Base-by-base conservation (phyloP, 768 basidiomycete genomes). In the Mycena venus region DNA sequence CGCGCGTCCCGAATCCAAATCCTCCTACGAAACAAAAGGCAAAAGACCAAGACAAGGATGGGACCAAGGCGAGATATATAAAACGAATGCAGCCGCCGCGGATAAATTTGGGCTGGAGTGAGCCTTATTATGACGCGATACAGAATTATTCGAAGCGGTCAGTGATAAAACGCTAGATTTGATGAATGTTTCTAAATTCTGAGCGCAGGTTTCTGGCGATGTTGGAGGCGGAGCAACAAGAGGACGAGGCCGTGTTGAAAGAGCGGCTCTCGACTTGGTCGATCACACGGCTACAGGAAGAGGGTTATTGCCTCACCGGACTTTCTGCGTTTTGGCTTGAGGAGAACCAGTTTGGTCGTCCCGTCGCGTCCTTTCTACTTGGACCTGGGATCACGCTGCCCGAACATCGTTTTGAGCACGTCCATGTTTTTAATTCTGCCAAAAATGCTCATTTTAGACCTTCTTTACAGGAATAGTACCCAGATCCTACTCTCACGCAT, bases 181-280 rank as follows among this genome's bases (percentile, higher is more conserved):
- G n/a, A n/a, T n/a, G n/a, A n/a, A n/a, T n/a, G n/a, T n/a, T n/a
- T n/a, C n/a, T n/a, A n/a, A n/a, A n/a, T n/a, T n/a, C n/a, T n/a
- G n/a, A n/a, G n/a, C 8, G 44, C 51, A 90, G 89, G 55, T 90
- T 89, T 75, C 12, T 84, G 38, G 79, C 82, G 23, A 85, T 90
- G 49, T 88, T 95, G 10, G 81, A 85, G 12, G 86, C 88, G 15
- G 95, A 96, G 82, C 91, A 93, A 79, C 86, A 85, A 0, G 91
- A 94, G 77, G 90, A 89, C 44, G 91, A 92, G 74, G 87, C 87
- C 1, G 86, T 90, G 1, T 79, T 94, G 27, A 86, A 86, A 61
- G 86, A 93, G 73, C 90, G 95, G 40, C 86, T 96, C 19, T 85
- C 90, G 1, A 89, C 87, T 19, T 96, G 95, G 95, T 85, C 90